Evolutionary conservation across 2,329 filamentous ascomycete species (phyloP).

Genomic region (Fusarium bactridioides): DNA sequence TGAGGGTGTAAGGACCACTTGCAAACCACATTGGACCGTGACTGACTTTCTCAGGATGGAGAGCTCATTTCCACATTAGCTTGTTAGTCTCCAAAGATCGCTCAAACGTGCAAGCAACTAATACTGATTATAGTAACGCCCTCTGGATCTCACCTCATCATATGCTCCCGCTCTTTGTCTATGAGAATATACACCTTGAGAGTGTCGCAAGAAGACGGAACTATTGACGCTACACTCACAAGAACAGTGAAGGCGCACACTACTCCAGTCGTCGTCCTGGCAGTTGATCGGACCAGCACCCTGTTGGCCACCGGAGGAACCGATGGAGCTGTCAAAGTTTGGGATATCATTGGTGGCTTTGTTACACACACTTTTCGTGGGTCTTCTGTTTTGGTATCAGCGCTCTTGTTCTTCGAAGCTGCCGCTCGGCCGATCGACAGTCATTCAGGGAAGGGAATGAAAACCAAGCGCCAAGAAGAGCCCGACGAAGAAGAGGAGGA

Average conservation of each 20-base stretch:
- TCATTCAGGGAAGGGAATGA: constrained; percentile 47
- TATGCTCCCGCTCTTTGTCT: constrained; percentile 93
- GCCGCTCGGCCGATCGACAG: constrained; percentile 52
- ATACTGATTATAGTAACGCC: constrained; percentile 72
- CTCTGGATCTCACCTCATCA: constrained; percentile 83
- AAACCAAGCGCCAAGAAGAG: constrained; percentile 43
- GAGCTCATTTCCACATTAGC: constrained; percentile 80
- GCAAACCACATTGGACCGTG: background rate
- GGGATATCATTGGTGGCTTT: constrained; percentile 91
- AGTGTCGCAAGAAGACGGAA: constrained; percentile 62
- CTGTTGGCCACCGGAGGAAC: constrained; percentile 91
- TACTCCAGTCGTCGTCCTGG: constrained; percentile 86
- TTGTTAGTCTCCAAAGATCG: constrained; percentile 50
- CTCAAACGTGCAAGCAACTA: constrained; percentile 16
- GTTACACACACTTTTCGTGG: constrained; percentile 95
- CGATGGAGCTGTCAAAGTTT: constrained; percentile 94
- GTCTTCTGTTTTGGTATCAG: constrained; percentile 89
- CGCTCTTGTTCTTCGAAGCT: constrained; percentile 89
- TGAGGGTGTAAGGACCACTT: constrained; percentile 72
- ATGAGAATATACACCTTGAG: constrained; percentile 89
- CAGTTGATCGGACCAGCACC: constrained; percentile 86
- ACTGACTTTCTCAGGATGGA: constrained; percentile 66
- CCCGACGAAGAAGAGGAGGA: constrained; percentile 51
- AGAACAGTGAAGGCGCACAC: constrained; percentile 89
- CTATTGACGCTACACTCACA: constrained; percentile 71